Evolutionary conservation across 2,329 filamentous ascomycete species (phyloP).

Genomic region (Trichoderma aggressivum): DNA sequence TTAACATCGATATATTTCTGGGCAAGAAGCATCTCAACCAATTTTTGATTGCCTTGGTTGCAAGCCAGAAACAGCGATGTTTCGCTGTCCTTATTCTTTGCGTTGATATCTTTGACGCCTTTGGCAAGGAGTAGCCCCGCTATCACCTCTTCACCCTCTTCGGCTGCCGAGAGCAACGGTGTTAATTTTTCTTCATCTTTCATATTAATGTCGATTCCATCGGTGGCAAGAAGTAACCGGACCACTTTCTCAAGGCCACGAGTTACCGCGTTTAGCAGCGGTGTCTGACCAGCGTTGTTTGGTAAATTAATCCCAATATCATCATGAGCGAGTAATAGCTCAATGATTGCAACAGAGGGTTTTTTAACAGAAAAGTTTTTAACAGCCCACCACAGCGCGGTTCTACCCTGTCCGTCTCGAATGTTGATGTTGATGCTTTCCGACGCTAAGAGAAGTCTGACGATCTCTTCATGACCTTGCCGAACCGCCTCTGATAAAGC

Average conservation of each 20-base stretch:
- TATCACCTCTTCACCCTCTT: background rate
- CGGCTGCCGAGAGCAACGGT: background rate
- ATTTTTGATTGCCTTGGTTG: background rate
- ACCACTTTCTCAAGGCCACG: background rate
- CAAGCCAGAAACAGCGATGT: background rate
- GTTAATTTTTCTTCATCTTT: background rate
- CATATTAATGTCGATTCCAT: background rate
- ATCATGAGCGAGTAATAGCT: background rate
- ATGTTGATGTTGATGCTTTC: background rate
- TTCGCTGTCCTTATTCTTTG: background rate
- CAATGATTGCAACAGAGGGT: background rate
- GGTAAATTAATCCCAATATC: background rate
- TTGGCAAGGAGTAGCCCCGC: background rate
- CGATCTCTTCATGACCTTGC: background rate
- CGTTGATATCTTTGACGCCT: background rate
- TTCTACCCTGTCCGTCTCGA: background rate
- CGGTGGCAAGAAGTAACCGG: background rate
- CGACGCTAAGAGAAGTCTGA: background rate
- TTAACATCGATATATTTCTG: background rate
- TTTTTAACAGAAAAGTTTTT: too few relatives aligned
- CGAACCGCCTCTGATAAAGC: too few relatives aligned
- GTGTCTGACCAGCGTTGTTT: background rate
- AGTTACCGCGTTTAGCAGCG: background rate
- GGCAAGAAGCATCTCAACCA: background rate
- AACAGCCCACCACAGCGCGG: background rate